Evolutionary conservation across 169 alveolate species (phyloP).

Genomic region (Perkinsus marinus): DNA sequence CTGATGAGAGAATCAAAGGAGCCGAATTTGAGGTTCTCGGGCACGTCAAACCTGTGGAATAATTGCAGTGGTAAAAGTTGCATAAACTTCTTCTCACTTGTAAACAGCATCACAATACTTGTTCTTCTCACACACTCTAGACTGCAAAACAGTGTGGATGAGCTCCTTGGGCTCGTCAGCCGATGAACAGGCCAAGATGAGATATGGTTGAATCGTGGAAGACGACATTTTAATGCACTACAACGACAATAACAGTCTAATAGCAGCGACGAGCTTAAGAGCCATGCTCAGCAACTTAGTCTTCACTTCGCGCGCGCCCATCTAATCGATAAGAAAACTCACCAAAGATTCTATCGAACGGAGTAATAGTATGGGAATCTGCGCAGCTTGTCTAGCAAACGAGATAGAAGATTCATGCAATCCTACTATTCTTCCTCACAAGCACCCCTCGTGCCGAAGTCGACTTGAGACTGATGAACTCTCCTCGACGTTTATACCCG

Average conservation of each 20-base stretch:
- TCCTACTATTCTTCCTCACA: background rate
- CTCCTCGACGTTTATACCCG: background rate
- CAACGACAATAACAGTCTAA: background rate
- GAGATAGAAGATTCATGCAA: too few species aligned
- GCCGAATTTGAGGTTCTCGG: constrained; percentile 47
- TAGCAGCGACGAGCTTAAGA: background rate
- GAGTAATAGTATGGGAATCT: too few species aligned
- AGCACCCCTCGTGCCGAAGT: background rate
- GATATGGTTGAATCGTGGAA: background rate
- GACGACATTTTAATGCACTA: background rate
- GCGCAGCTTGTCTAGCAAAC: too few species aligned
- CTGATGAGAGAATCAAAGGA: constrained; percentile 38
- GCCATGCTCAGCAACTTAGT: background rate
- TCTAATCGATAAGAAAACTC: background rate
- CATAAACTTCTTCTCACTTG: background rate
- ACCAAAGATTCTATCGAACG: too few species aligned
- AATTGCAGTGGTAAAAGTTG: background rate
- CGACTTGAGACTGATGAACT: background rate
- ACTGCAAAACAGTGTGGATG: background rate
- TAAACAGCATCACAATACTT: background rate
- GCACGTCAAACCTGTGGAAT: constrained; percentile 29
- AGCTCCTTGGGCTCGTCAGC: background rate
- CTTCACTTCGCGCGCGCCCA: background rate
- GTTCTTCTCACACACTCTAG: background rate
- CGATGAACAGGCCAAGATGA: background rate